Percentiles rank a stretch among this genome's conserved stretches.
Conservation (phyloP, 306 rosid genomes). For the Castanopsis chinensis region DNA sequence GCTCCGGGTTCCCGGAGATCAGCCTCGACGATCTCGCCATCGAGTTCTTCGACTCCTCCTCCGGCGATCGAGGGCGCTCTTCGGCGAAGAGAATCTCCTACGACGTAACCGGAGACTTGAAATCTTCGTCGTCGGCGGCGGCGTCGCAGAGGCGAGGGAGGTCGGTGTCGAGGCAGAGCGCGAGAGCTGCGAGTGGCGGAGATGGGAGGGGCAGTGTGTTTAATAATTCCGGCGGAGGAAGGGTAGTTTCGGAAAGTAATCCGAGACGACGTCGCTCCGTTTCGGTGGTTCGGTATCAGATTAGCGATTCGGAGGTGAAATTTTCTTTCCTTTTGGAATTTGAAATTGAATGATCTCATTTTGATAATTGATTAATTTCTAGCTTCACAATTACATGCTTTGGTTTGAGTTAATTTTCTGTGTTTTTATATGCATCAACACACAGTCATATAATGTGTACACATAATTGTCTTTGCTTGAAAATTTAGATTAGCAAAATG, state of each 20-base stretch:
- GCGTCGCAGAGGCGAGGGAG: slow-evolving; percentile 73
- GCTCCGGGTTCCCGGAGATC: slow-evolving; percentile 90
- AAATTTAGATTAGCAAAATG: too few species aligned
- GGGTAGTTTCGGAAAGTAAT: slow-evolving; percentile 49
- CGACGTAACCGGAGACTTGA: slow-evolving; percentile 25
- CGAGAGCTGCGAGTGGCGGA: slow-evolving; percentile 30
- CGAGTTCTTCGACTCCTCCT: slow-evolving; percentile 86
- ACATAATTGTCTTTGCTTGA: too few species aligned
- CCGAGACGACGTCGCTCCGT: slow-evolving; percentile 73
- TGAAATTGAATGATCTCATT: not conserved
- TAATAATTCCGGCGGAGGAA: slow-evolving; percentile 38
- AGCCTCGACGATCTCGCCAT: slow-evolving; percentile 90
- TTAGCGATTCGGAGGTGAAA: slow-evolving; percentile 92
- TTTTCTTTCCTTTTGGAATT: slow-evolving; percentile 2
- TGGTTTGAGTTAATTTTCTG: not conserved
- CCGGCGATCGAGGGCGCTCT: slow-evolving; percentile 57
- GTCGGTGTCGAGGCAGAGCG: slow-evolving; percentile 77
- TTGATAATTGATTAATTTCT: not conserved
- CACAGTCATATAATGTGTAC: too few species aligned
- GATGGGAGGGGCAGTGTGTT: slow-evolving; percentile 41
- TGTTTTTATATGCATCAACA: not conserved
- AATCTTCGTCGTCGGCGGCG: not conserved
- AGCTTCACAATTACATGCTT: not conserved
- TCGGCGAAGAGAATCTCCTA: slow-evolving; percentile 39
- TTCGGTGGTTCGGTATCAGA: slow-evolving; percentile 80